Evolutionary conservation across 441 rosid genomes (phyloP).

Genomic region (Hypseocharis bilobata): DNA sequence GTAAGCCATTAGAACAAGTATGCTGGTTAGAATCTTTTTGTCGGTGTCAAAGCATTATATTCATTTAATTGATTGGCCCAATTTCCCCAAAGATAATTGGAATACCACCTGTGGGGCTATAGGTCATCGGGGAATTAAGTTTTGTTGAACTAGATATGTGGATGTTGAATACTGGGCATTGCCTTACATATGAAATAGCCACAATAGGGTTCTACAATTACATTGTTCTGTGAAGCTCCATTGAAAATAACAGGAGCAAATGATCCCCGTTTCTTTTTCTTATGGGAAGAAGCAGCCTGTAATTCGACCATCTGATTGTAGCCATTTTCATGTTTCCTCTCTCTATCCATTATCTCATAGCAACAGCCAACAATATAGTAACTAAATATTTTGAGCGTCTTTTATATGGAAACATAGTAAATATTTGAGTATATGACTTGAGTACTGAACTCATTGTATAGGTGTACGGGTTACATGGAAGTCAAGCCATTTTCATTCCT

Average conservation of each 20-base stretch:
- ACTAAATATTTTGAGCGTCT: no score
- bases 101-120: neutral
- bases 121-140: neutral
- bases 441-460: no score
- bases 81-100: neutral
- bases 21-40: neutral
- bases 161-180: neutral
- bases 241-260: neutral
- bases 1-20: constrained; percentile 18
- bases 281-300: no score
- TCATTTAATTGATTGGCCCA: neutral
- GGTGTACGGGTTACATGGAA: no score
- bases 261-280: no score
- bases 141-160: neutral
- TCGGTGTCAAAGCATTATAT: neutral
- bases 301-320: no score
- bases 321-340: no score
- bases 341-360: no score
- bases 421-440: no score
- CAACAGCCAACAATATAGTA: no score
- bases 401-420: no score
- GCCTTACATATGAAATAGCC: neutral
- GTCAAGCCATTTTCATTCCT: no score
- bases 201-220: neutral
- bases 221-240: neutral